phyloP scores from a whole-genome alignment of 371 early-diverging fungal genomes.

The Saksenaea oblongispora region DNA sequence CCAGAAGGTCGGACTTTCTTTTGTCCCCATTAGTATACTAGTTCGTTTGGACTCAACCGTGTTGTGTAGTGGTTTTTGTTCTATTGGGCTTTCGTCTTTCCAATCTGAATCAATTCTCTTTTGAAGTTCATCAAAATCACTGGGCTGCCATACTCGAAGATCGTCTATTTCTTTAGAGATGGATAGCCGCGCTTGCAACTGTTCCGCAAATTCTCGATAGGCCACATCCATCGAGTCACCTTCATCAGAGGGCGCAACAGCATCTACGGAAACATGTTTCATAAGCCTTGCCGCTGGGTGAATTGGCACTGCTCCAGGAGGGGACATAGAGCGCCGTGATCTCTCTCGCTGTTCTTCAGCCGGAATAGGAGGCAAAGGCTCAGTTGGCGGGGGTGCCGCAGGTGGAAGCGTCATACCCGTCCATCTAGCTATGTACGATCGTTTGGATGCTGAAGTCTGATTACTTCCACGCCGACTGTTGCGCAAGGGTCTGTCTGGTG shows the following conservation, averaged over 20 bases:
- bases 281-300: neutral
- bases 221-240: conserved; percentile 11
- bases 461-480: conserved; percentile 17
- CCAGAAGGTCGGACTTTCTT: conserved; percentile 24
- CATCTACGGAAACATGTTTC: conserved; percentile 7
- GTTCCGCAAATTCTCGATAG: conserved; percentile 28
- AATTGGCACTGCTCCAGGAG: neutral
- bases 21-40: neutral
- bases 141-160: conserved; percentile 19
- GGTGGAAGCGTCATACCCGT: conserved; percentile 21
- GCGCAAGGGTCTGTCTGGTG: conserved; percentile 16
- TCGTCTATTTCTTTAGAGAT: conserved; percentile 30
- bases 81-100: neutral
- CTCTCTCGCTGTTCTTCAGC: neutral
- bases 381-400: conserved; percentile 25
- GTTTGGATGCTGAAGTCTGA: neutral
- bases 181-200: conserved; percentile 22
- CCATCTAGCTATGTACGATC: conserved; percentile 18
- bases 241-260: conserved; percentile 8
- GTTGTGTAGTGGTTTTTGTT: conserved; percentile 7
- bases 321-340: neutral
- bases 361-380: conserved; percentile 26
- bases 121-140: conserved; percentile 17
- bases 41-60: conserved; percentile 1
- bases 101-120: conserved; percentile 8